phyloP scores from a whole-genome alignment of 768 basidiomycete species.

The Cyclocybe cylindracea region DNA sequence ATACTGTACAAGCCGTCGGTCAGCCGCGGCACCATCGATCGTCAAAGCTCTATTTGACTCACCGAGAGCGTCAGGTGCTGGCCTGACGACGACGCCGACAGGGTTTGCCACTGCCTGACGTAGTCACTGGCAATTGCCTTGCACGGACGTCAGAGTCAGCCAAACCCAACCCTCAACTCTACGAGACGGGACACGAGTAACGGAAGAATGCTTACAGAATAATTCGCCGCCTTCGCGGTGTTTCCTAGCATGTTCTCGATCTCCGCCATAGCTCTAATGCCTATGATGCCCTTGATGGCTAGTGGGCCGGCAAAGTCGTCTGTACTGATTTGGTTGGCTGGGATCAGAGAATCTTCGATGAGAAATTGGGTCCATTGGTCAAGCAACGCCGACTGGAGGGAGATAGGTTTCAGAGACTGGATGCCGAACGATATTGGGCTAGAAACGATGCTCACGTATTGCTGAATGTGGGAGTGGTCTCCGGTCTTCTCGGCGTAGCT shows the following conservation, averaged over 20 bases:
- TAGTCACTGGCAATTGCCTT: conserved; percentile 56
- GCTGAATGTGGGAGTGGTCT: conserved; percentile 49
- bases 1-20: conserved; percentile 35
- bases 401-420: no score
- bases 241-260: conserved; percentile 48
- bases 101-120: conserved; percentile 52
- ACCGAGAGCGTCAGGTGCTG: conserved; percentile 57
- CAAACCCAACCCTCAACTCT: no score
- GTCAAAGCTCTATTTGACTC: conserved; percentile 17
- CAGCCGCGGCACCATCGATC: neutral
- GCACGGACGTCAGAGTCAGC: neutral
- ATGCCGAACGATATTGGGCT: no score
- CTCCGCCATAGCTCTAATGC: conserved; percentile 63
- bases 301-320: conserved; percentile 54
- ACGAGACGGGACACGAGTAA: neutral
- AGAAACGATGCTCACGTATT: conserved; percentile 50
- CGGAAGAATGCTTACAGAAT: conserved; percentile 36
- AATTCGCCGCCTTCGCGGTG: conserved; percentile 35
- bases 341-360: conserved; percentile 50
- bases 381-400: conserved; percentile 42
- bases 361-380: conserved; percentile 70
- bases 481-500: conserved; percentile 57
- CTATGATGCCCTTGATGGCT: conserved; percentile 67
- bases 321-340: conserved; percentile 54
- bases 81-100: conserved; percentile 51